Conservation (phyloP, 495 filamentous ascomycete genomes). For the Podospora pseudoanserina region DNA sequence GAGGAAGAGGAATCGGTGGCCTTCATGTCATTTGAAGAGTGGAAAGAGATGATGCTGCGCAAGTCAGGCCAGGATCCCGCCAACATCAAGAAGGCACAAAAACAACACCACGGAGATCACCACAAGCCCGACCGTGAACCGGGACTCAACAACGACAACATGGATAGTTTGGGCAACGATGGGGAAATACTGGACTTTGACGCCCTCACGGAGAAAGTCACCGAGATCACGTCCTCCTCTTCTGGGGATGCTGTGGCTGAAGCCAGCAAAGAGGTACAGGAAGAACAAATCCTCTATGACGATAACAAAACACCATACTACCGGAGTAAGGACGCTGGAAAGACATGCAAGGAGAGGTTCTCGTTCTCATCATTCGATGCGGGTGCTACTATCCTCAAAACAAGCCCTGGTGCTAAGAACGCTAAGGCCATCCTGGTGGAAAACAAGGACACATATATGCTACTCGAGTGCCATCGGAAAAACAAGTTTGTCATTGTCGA, state of each 20-base stretch:
- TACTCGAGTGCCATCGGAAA: slow-evolving; percentile 78
- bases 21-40: slow-evolving; percentile 97
- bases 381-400: slow-evolving; percentile 89
- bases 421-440: slow-evolving; percentile 84
- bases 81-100: slow-evolving; percentile 59
- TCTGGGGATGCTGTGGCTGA: slow-evolving; percentile 31
- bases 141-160: slow-evolving; percentile 29
- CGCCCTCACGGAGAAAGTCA: slow-evolving; percentile 47
- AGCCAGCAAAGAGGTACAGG: slow-evolving; percentile 36
- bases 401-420: slow-evolving; percentile 76
- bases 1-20: slow-evolving; percentile 64
- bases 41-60: slow-evolving; percentile 91
- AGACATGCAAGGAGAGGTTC: slow-evolving; percentile 84
- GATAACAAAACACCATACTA: slow-evolving; percentile 50
- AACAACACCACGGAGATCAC: slow-evolving; percentile 29
- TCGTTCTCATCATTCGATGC: slow-evolving; percentile 98
- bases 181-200: slow-evolving; percentile 87
- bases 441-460: slow-evolving; percentile 98
- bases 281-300: slow-evolving; percentile 39
- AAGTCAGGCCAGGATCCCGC: slow-evolving; percentile 81
- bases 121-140: slow-evolving; percentile 33
- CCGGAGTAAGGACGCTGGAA: slow-evolving; percentile 87
- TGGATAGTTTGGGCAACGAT: slow-evolving; percentile 70
- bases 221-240: slow-evolving; percentile 33
- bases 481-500: slow-evolving; percentile 94